These are phyloP conservation scores for Drosera capensis DNA, from an alignment of 148 eudicot species.

Conservation along the genomic window DNA sequence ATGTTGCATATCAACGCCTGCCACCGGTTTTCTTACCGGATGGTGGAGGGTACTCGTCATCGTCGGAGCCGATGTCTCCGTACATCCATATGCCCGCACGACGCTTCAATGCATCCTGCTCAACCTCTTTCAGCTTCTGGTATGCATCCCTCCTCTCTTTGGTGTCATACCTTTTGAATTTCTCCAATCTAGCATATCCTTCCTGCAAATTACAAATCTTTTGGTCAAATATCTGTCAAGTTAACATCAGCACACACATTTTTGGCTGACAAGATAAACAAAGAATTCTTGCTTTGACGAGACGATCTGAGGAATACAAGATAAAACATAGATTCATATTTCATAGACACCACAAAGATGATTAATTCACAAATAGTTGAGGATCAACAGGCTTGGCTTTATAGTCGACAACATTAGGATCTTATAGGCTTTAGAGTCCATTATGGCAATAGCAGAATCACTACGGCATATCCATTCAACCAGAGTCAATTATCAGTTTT, in stretches of 20 bases:
- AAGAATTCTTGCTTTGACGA: too few relatives aligned
- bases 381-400: too few relatives aligned
- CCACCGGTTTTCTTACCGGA: constrained; percentile 54
- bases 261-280: background rate
- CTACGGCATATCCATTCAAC: too few relatives aligned
- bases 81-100: constrained; percentile 77
- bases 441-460: too few relatives aligned
- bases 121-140: constrained; percentile 54
- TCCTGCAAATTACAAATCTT: constrained; percentile 30
- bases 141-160: constrained; percentile 33
- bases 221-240: background rate
- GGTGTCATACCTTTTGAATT: constrained; percentile 44
- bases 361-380: too few relatives aligned
- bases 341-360: too few relatives aligned
- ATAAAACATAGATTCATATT: too few relatives aligned
- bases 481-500: too few relatives aligned
- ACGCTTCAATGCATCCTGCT: constrained; percentile 45
- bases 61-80: constrained; percentile 78
- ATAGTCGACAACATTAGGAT: too few relatives aligned
- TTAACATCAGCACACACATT: background rate
- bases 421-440: too few relatives aligned
- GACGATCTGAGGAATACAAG: too few relatives aligned
- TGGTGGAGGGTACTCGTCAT: constrained; percentile 53
- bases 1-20: constrained; percentile 16
- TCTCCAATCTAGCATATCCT: constrained; percentile 77